Conservation (phyloP, 371 early-diverging fungal species). For the Rhizopus delemar region DNA sequence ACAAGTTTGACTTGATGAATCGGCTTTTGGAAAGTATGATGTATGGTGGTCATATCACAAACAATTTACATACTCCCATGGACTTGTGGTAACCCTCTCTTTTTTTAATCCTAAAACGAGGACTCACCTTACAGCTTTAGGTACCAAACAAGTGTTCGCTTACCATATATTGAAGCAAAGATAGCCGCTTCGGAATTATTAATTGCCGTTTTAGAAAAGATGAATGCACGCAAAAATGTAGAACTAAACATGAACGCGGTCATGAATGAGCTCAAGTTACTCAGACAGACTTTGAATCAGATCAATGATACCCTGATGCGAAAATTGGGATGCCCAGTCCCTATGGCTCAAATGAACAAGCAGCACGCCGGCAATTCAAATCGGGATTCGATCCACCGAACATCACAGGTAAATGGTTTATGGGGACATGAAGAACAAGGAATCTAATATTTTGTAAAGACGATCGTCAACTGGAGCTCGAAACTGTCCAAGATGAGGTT, state of each 20-base stretch:
- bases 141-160: slow-evolving; percentile 33
- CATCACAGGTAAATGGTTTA: slow-evolving; percentile 23
- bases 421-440: no score
- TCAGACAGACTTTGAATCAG: slow-evolving; percentile 28
- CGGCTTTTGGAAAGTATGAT: slow-evolving; percentile 25
- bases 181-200: slow-evolving; percentile 28
- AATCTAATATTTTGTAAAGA: background rate
- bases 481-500: slow-evolving; percentile 35
- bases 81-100: slow-evolving; percentile 31
- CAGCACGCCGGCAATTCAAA: background rate
- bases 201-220: slow-evolving; percentile 20
- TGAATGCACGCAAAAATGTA: slow-evolving; percentile 17
- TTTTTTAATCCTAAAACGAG: background rate
- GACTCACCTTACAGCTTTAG: slow-evolving; percentile 4
- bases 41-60: slow-evolving; percentile 36
- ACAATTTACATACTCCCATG: slow-evolving; percentile 31
- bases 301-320: slow-evolving; percentile 24
- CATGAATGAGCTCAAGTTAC: slow-evolving; percentile 6
- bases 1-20: slow-evolving; percentile 13
- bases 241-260: slow-evolving; percentile 2
- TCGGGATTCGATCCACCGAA: slow-evolving; percentile 4
- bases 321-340: slow-evolving; percentile 14
- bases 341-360: slow-evolving; percentile 1
- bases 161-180: slow-evolving; percentile 33
- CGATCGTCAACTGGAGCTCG: slow-evolving; percentile 34